phyloP scores from a whole-genome alignment of 2,329 filamentous ascomycete genomes.

The Colletotrichum chrysophilum region DNA sequence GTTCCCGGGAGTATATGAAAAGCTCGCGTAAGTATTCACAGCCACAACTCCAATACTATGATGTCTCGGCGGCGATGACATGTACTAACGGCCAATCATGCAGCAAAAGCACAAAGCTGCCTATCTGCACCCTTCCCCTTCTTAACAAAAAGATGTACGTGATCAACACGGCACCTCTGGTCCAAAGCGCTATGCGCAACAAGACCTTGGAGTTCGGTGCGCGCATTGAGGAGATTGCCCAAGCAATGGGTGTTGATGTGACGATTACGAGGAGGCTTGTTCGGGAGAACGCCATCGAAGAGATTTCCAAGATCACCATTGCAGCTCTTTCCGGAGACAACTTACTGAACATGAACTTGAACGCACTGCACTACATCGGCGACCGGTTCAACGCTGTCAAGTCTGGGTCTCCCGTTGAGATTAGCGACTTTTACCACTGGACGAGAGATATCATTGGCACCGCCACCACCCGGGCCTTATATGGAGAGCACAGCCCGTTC shows the following conservation, averaged over 20 bases:
- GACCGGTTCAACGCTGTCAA: slow-evolving; percentile 29
- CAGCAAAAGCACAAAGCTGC: slow-evolving; percentile 28
- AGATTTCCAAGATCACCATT: slow-evolving; percentile 34
- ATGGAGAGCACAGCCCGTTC: slow-evolving; percentile 48
- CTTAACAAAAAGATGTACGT: slow-evolving; percentile 49
- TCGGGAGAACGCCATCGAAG: slow-evolving; percentile 32
- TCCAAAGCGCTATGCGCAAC: slow-evolving; percentile 42
- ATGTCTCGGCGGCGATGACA: not conserved
- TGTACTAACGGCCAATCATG: not conserved
- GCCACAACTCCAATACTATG: not conserved
- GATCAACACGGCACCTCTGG: slow-evolving; percentile 44
- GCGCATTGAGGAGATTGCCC: slow-evolving; percentile 39
- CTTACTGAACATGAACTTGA: slow-evolving; percentile 38
- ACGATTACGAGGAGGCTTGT: slow-evolving; percentile 41
- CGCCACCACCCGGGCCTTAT: slow-evolving; percentile 43
- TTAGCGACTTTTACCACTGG: slow-evolving; percentile 43
- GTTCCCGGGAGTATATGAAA: slow-evolving; percentile 40
- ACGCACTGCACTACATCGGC: slow-evolving; percentile 38
- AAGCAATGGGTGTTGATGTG: slow-evolving; percentile 25
- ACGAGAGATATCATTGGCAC: slow-evolving; percentile 39
- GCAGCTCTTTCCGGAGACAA: slow-evolving; percentile 33
- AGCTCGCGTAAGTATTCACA: slow-evolving; percentile 37
- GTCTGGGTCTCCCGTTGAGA: not conserved
- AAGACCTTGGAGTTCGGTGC: slow-evolving; percentile 43
- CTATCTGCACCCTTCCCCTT: slow-evolving; percentile 51